Conservation (phyloP, 805 yeast genomes). For the Myxozyma sirexii region DNA sequence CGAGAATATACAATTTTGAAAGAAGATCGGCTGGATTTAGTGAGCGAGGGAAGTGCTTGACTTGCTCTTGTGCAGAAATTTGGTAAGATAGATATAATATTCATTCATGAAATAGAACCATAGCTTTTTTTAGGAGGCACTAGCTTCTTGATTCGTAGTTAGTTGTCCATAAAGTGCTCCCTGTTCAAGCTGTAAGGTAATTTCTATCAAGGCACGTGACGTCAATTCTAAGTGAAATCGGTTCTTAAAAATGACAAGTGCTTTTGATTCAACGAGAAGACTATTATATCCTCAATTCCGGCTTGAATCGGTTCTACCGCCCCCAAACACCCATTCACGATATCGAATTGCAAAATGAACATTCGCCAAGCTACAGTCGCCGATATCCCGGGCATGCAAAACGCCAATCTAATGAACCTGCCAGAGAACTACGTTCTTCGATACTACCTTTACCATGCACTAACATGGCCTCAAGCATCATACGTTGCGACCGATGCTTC, state of each 20-base stretch:
- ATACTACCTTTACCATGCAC: conserved; percentile 88
- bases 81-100: conserved; percentile 7
- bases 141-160: too few relatives aligned
- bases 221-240: neutral
- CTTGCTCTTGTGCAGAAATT: conserved; percentile 2
- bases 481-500: conserved; percentile 78
- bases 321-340: too few relatives aligned
- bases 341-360: too few relatives aligned
- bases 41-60: conserved; percentile 4
- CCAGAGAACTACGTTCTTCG: conserved; percentile 94
- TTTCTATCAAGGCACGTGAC: neutral
- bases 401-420: conserved; percentile 44
- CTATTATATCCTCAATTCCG: neutral
- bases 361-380: conserved; percentile 84
- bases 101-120: too few relatives aligned
- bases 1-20: conserved; percentile 12
- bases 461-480: conserved; percentile 97
- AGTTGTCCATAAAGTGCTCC: too few relatives aligned
- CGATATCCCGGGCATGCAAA: conserved; percentile 94
- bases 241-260: too few relatives aligned
- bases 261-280: neutral
- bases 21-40: neutral
- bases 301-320: too few relatives aligned
- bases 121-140: too few relatives aligned
- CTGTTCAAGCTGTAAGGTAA: too few relatives aligned